These are phyloP conservation scores for Globisporangium sylvaticum DNA, from an alignment of 352 stramenopile genomes.

Conservation along the genomic window DNA sequence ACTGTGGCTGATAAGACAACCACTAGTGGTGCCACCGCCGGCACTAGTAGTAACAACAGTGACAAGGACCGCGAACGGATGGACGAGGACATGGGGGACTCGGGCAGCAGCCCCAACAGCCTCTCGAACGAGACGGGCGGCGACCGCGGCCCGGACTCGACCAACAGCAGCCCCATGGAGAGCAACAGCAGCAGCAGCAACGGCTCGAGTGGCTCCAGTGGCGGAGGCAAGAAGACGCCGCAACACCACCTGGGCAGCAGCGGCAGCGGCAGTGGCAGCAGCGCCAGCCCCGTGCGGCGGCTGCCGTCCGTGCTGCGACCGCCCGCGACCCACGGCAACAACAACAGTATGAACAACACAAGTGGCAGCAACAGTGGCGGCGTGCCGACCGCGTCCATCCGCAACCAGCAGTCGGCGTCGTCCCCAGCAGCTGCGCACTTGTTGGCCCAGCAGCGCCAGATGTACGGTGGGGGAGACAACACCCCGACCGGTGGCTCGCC, in stretches of 20 bases:
- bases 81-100: slow-evolving; percentile 15
- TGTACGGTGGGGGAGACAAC: slow-evolving; percentile 16
- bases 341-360: neutral
- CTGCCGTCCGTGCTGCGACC: slow-evolving; percentile 34
- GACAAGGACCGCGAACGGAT: neutral
- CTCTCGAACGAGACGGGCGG: slow-evolving; percentile 15
- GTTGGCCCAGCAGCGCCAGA: slow-evolving; percentile 20
- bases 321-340: slow-evolving; percentile 4
- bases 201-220: neutral
- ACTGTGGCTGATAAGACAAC: neutral
- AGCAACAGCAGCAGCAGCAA: slow-evolving; percentile 7
- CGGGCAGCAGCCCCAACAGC: slow-evolving; percentile 10
- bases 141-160: neutral
- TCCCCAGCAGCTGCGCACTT: neutral
- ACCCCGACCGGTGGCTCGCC: slow-evolving; percentile 18
- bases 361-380: slow-evolving; percentile 4
- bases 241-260: slow-evolving; percentile 13
- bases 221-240: neutral
- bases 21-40: neutral
- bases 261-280: slow-evolving; percentile 19
- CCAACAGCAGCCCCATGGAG: slow-evolving; percentile 5
- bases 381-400: slow-evolving; percentile 14
- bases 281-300: slow-evolving; percentile 29
- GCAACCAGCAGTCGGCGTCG: slow-evolving; percentile 13
- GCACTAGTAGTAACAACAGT: too few species aligned